Conservation (phyloP, 1,284 basidiomycete species). For the Ganoderma resinaceum region DNA sequence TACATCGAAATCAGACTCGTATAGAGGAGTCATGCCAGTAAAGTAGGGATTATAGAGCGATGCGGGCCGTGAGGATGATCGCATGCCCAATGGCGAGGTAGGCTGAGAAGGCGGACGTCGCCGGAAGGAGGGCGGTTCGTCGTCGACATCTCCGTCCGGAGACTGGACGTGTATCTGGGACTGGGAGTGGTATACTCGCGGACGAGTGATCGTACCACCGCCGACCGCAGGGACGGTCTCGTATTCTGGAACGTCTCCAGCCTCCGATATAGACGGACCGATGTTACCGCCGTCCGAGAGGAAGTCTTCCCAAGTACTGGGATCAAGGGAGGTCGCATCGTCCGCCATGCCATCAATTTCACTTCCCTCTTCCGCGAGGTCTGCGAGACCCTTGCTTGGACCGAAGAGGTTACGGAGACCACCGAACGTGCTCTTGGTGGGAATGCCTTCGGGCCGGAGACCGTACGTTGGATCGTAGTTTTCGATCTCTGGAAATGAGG, state of each 20-base stretch:
- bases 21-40: constrained; percentile 35
- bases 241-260: constrained; percentile 41
- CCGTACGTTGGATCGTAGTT: constrained; percentile 97
- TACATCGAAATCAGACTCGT: constrained; percentile 26
- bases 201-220: constrained; percentile 67
- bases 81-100: constrained; percentile 21
- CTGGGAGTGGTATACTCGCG: constrained; percentile 67
- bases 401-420: constrained; percentile 77
- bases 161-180: constrained; percentile 45
- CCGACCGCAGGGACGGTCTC: constrained; percentile 67
- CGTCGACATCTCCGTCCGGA: constrained; percentile 19
- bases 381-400: constrained; percentile 73
- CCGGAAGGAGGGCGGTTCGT: constrained; percentile 22
- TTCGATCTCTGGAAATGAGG: constrained; percentile 84
- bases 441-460: constrained; percentile 90
- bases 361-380: constrained; percentile 75
- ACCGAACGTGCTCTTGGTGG: constrained; percentile 74
- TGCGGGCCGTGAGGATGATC: constrained; percentile 33
- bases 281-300: constrained; percentile 44
- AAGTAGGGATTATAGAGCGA: constrained; percentile 43
- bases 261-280: constrained; percentile 39
- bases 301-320: constrained; percentile 72
- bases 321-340: constrained; percentile 64
- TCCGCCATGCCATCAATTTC: constrained; percentile 52
- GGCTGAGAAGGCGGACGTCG: constrained; percentile 22